Evolutionary conservation across 768 basidiomycete species (phyloP).

Genomic region (Pulveroboletus sp.): DNA sequence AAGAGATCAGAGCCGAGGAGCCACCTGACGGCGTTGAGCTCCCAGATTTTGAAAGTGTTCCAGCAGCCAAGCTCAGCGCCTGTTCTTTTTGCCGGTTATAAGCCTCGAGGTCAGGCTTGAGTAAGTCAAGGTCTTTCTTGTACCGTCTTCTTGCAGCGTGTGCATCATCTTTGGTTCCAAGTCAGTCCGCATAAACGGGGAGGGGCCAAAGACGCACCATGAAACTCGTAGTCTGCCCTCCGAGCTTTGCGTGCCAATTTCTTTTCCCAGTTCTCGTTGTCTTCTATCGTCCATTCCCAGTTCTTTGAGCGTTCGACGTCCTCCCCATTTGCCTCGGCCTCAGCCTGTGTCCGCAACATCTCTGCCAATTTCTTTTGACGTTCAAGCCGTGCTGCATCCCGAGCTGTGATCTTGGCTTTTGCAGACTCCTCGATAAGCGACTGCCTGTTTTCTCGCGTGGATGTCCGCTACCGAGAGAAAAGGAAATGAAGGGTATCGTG

Average conservation of each 20-base stretch:
- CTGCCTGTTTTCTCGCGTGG: conserved; percentile 77
- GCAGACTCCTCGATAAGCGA: conserved; percentile 84
- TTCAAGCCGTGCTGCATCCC: conserved; percentile 81
- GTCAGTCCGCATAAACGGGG: not conserved
- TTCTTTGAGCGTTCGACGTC: conserved; percentile 92
- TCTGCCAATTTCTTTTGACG: conserved; percentile 90
- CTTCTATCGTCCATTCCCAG: conserved; percentile 64
- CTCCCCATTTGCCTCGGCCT: conserved; percentile 88
- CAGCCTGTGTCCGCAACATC: conserved; percentile 73
- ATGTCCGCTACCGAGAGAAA: conserved; percentile 51
- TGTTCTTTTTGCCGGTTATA: conserved; percentile 91
- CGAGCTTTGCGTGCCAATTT: conserved; percentile 77
- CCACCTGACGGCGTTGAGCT: conserved; percentile 29
- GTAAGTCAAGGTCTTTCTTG: conserved; percentile 83
- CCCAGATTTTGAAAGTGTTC: conserved; percentile 48
- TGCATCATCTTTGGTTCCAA: conserved; percentile 62
- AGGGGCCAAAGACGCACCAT: conserved; percentile 51
- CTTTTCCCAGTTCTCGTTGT: conserved; percentile 29
- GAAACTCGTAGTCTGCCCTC: conserved; percentile 86
- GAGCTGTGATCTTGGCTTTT: conserved; percentile 66
- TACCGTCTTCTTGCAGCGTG: conserved; percentile 86
- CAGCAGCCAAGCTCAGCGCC: conserved; percentile 68
- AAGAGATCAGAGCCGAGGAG: conserved; percentile 40
- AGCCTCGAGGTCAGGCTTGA: conserved; percentile 81
- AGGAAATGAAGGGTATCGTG: not conserved